Conservation (phyloP, 2,329 filamentous ascomycete species). For the Aspergillus quadricinctus region DNA sequence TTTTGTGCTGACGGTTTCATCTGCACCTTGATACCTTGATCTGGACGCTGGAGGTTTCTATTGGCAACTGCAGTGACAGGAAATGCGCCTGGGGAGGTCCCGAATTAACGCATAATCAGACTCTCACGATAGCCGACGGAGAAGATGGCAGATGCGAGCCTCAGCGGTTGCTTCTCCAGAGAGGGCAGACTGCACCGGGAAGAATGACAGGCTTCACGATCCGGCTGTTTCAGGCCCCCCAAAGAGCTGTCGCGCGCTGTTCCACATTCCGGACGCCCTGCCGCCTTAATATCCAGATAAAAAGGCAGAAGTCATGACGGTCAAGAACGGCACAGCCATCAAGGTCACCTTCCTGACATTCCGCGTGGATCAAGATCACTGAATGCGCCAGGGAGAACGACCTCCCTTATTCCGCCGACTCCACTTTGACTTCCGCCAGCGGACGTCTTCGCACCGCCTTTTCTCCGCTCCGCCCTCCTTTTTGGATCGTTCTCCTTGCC, state of each 20-base stretch:
- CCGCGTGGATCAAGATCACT: background rate
- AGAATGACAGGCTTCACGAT: background rate
- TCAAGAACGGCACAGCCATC: background rate
- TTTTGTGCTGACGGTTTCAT: background rate
- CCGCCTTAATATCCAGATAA: background rate
- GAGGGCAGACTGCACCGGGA: background rate
- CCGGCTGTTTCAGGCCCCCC: background rate
- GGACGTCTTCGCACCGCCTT: constrained; percentile 13
- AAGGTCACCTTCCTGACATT: background rate
- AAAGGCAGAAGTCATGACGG: background rate
- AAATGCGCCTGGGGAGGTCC: background rate
- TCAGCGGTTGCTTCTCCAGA: background rate
- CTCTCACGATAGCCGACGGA: background rate
- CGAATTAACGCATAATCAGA: background rate
- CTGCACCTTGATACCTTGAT: background rate
- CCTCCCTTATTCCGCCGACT: constrained; percentile 2
- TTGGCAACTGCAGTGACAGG: background rate
- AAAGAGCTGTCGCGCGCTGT: background rate
- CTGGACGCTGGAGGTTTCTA: background rate
- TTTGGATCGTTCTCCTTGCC: constrained; percentile 21
- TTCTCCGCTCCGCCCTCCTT: constrained; percentile 30
- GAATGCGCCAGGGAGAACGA: background rate
- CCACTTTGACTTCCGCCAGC: constrained; percentile 13
- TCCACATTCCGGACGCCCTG: background rate
- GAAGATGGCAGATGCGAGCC: background rate